phyloP scores from a whole-genome alignment of 106 monocot species.

The Iris macrosiphon region DNA sequence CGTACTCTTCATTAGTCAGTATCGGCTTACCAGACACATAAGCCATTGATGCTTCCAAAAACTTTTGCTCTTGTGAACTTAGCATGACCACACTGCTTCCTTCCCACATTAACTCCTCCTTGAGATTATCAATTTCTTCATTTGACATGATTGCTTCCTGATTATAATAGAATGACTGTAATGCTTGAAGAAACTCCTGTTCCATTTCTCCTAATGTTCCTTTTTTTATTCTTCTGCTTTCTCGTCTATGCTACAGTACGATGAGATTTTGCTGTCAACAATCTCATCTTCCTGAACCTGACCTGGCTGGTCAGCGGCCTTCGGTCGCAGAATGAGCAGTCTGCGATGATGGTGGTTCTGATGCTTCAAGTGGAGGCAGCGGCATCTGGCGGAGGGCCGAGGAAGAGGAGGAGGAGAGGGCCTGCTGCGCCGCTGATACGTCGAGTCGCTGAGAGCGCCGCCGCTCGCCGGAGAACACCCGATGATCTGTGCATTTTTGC shows the following conservation, averaged over 20 bases:
- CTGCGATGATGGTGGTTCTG: too few species aligned
- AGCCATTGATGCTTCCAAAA: slow-evolving; percentile 98
- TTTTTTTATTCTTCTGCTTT: slow-evolving; percentile 57
- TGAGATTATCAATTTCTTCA: slow-evolving; percentile 98
- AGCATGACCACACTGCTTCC: slow-evolving; percentile 99
- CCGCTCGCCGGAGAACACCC: too few species aligned
- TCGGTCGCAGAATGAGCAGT: too few species aligned
- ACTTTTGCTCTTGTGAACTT: slow-evolving; percentile 83
- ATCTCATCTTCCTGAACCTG: slow-evolving; percentile 57
- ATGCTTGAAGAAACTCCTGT: slow-evolving; percentile 96
- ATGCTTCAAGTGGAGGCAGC: too few species aligned
- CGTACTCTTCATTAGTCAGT: slow-evolving; percentile 84
- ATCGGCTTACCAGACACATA: slow-evolving; percentile 84
- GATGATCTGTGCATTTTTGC: too few species aligned
- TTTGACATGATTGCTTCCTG: slow-evolving; percentile 87
- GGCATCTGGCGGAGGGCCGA: too few species aligned
- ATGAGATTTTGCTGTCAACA: slow-evolving; percentile 80
- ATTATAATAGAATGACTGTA: slow-evolving; percentile 92
- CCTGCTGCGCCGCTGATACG: too few species aligned
- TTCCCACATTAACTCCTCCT: slow-evolving; percentile 99
- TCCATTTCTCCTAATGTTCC: slow-evolving; percentile 89
- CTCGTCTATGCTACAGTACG: slow-evolving; percentile 81
- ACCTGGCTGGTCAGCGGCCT: too few species aligned
- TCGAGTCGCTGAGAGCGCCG: too few species aligned
- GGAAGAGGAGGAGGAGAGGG: too few species aligned